Conservation (phyloP, 495 filamentous ascomycete genomes). For the Rostrohypoxylon terebratum region DNA sequence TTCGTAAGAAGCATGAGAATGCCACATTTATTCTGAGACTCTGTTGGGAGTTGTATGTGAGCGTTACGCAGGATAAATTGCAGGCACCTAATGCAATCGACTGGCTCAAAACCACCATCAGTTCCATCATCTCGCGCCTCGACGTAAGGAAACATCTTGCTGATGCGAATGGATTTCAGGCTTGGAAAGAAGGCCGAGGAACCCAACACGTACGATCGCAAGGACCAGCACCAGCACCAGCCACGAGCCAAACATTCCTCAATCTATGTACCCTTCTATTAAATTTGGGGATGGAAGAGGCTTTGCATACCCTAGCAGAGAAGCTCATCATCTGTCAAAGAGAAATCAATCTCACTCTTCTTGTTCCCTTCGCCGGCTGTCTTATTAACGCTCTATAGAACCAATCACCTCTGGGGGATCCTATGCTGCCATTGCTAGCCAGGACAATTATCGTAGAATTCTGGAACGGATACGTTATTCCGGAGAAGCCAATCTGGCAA, state of each 20-base stretch:
- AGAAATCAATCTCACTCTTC: conserved; percentile 18
- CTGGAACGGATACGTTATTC: conserved; percentile 12
- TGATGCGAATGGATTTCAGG: conserved; percentile 12
- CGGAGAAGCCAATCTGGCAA: neutral
- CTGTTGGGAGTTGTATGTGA: conserved; percentile 8
- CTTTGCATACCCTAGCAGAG: conserved; percentile 6
- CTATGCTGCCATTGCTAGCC: neutral
- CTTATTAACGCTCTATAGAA: conserved; percentile 4
- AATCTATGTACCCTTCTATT: conserved; percentile 14
- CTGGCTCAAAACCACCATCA: conserved; percentile 21
- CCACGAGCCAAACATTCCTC: conserved; percentile 8
- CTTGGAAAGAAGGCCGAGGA: neutral
- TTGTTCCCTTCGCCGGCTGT: conserved; percentile 7
- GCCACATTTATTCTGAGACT: conserved; percentile 18
- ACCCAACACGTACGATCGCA: too few relatives aligned
- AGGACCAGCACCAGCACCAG: conserved; percentile 16
- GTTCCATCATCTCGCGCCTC: conserved; percentile 1
- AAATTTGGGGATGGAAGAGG: conserved; percentile 11
- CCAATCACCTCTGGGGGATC: neutral
- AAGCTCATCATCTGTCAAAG: conserved; percentile 8
- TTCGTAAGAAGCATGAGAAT: conserved; percentile 5
- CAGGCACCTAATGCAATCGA: conserved; percentile 6
- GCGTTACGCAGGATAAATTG: neutral
- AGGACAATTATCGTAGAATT: conserved; percentile 12
- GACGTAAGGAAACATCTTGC: conserved; percentile 15